Conservation (phyloP, 371 early-diverging fungal genomes). For the Mucor mucedo region DNA sequence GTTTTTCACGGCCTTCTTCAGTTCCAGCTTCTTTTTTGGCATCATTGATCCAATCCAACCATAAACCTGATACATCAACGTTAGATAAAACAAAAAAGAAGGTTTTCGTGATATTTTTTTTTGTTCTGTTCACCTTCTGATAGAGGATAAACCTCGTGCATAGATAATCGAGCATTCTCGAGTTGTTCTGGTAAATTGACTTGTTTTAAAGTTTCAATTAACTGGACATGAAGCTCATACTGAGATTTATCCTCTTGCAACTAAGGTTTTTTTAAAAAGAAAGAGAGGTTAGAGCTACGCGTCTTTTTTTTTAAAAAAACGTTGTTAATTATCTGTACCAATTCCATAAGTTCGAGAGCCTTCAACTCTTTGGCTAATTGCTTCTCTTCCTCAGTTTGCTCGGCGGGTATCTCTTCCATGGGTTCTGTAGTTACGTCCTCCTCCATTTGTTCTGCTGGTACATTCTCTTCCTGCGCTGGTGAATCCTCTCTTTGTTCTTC, state of each 20-base stretch:
- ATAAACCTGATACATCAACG: conserved; percentile 50
- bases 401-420: background rate
- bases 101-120: background rate
- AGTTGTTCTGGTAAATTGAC: conserved; percentile 48
- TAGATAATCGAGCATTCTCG: conserved; percentile 53
- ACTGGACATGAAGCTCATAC: conserved; percentile 42
- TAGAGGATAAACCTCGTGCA: conserved; percentile 66
- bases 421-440: background rate
- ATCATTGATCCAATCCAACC: conserved; percentile 74
- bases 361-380: conserved; percentile 30
- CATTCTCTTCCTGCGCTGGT: too few species aligned
- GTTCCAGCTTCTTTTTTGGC: conserved; percentile 41
- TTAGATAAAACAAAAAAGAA: background rate
- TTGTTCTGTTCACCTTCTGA: conserved; percentile 51
- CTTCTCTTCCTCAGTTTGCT: conserved; percentile 6
- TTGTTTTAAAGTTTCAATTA: conserved; percentile 34
- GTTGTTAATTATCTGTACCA: conserved; percentile 17
- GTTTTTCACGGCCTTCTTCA: conserved; percentile 39
- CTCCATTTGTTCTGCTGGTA: background rate
- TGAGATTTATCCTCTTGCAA: conserved; percentile 34
- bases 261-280: conserved; percentile 12
- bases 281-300: background rate
- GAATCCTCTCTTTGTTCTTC: too few species aligned
- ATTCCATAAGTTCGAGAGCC: conserved; percentile 32
- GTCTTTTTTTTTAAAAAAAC: background rate